Evolutionary conservation across 2,329 filamentous ascomycete species (phyloP).

Genomic region (Dryadomyces quercus-mongolicae): DNA sequence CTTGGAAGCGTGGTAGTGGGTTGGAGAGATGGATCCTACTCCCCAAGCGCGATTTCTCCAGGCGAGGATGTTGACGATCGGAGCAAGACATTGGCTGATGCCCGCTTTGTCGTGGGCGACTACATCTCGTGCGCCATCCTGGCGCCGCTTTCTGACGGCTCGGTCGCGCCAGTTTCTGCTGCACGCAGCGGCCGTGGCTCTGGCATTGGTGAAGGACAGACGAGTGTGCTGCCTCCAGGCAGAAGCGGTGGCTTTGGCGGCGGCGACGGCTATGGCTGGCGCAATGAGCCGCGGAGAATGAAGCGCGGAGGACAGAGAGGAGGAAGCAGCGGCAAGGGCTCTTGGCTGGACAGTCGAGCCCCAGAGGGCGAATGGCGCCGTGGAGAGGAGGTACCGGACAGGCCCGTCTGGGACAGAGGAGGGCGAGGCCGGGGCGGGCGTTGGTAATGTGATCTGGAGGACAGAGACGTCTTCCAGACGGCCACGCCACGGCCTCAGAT

Average conservation of each 20-base stretch:
- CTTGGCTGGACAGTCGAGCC: constrained; percentile 13
- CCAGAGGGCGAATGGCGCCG: constrained; percentile 54
- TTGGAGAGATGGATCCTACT: constrained; percentile 11
- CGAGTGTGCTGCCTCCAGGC: constrained; percentile 3
- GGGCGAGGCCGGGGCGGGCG: constrained; percentile 15
- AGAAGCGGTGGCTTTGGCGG: not conserved
- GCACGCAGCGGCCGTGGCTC: constrained; percentile 30
- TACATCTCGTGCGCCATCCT: constrained; percentile 75
- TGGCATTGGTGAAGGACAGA: constrained; percentile 24
- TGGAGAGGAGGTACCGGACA: constrained; percentile 49
- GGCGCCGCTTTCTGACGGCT: constrained; percentile 55
- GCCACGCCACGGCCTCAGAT: too few species aligned
- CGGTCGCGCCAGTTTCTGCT: constrained; percentile 51
- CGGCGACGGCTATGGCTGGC: not conserved
- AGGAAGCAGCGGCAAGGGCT: not conserved
- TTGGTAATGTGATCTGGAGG: not conserved
- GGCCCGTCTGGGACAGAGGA: constrained; percentile 30
- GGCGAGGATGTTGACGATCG: constrained; percentile 41
- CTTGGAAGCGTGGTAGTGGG: constrained; percentile 73
- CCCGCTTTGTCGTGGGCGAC: constrained; percentile 78
- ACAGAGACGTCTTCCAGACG: not conserved
- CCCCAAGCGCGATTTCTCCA: constrained; percentile 12
- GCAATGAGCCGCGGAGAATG: not conserved
- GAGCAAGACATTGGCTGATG: constrained; percentile 63
- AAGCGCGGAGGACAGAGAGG: not conserved